Evolutionary conservation across 768 basidiomycete species (phyloP).

Genomic region (Amyloporia xantha): DNA sequence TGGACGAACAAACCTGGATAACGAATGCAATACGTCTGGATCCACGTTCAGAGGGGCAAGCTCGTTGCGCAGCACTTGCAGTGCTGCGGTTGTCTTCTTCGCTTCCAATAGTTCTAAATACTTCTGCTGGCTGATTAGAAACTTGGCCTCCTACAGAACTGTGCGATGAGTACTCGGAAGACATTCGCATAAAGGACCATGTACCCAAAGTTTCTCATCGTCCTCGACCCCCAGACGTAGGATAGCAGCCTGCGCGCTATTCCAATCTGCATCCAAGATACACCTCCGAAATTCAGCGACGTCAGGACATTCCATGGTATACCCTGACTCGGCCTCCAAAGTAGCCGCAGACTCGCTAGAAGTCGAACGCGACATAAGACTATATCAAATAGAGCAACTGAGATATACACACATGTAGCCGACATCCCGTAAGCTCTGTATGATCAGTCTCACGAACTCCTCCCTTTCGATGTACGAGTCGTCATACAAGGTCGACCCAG

Average conservation of each 20-base stretch:
- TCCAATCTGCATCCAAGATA: constrained; percentile 77
- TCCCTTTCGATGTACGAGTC: constrained; percentile 78
- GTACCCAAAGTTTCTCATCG: constrained; percentile 64
- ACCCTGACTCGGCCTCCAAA: constrained; percentile 90
- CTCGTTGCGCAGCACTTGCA: constrained; percentile 83
- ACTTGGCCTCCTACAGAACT: constrained; percentile 59
- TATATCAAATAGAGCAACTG: background rate
- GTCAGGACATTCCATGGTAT: constrained; percentile 69
- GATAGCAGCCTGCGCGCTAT: constrained; percentile 66
- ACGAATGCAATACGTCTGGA: constrained; percentile 72
- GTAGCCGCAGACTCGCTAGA: constrained; percentile 80
- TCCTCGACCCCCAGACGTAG: constrained; percentile 61
- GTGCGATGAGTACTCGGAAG: background rate
- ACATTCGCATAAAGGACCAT: constrained; percentile 15
- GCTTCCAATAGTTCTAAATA: constrained; percentile 89
- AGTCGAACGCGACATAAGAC: constrained; percentile 7
- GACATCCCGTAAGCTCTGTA: constrained; percentile 86
- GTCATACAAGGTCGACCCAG: constrained; percentile 71
- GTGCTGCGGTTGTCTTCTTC: constrained; percentile 70
- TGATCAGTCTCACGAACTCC: constrained; percentile 83
- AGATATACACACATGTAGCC: constrained; percentile 45
- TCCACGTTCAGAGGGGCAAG: constrained; percentile 78
- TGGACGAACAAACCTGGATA: constrained; percentile 63
- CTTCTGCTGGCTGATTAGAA: constrained; percentile 91
- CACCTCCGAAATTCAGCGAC: constrained; percentile 77